Evolutionary conservation across 228 moss, liverwort and hornwort species (phyloP), one percentile per base, ranked within the genome.

Genomic region (Sphagnum fallax): DNA sequence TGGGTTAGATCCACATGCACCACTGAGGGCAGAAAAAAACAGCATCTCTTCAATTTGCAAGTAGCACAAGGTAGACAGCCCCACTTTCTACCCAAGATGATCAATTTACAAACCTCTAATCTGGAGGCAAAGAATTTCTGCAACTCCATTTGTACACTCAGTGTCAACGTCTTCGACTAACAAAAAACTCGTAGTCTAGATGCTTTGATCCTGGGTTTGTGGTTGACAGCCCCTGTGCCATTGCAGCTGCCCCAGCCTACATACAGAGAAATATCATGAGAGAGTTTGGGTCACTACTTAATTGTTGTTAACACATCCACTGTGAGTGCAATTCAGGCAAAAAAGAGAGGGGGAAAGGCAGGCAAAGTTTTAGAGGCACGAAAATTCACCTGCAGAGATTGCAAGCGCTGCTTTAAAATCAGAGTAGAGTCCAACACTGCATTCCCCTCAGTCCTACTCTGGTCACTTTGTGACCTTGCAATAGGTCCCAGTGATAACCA

Each of bases 111-210:
- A 66, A 81, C 85, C 70, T 32, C 82, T 76, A 75, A 53, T 77
- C 65, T 72, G 74, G 82, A 82, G 80, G 86, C 69, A 86, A 86
- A 82, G 86, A 86, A 82, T 70, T 81, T 70, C 32, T 78, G 75
- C 74, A 72, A 64, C 67, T 73, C 77, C 77, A 66, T 80, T 78
- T 86, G 75, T 86, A 80, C 80, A 82, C 62, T 71, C 76, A 76
- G n/a, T 74, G 61, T 76, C 72, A 85, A 69, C 78, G 79, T 67
- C 85, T 71, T 63, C 85, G 79, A 71, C 77, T 85, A 65, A 82
- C 67, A 76, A 85, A 82, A 82, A 85, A 82, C 52, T 85, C 82
- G 16, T 86, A 82, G 72, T 86, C 86, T 60, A 73, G 76, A 74
- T 86, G 86, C 71, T 78, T 82, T 62, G 67, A 76, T 50, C 67